Evolutionary conservation across 768 basidiomycete genomes (phyloP), one percentile per base, ranked within the genome.

Genomic region (Suillus ampliporus): DNA sequence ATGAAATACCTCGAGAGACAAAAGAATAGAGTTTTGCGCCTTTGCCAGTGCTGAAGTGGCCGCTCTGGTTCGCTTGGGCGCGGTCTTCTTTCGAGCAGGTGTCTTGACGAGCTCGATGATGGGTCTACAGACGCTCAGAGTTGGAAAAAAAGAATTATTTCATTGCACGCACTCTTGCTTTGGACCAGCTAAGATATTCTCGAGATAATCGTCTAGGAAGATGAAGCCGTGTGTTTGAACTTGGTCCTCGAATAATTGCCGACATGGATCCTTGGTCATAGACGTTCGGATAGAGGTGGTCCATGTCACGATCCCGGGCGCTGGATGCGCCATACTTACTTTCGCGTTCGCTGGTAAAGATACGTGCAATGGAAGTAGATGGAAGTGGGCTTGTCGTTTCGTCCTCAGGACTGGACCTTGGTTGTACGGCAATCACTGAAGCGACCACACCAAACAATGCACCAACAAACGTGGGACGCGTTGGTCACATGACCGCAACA

Each of bases 71-170:
- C 82, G 84, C 67, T 81, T 84, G 4, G 78, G 77, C 15, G 82
- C 74, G 53, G 79, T 81, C 76, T 84, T 91, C 74, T 85, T 91
- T 48, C 91, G 84, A 35, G 90, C 88, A 15, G 92, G 92, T 1
- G 93, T 94, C 77, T 94, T 94, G 3, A 94, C 86, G 19, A 94
- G 82, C 58, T 94, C 91, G 46, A 92, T 87, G 17, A 94, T 83
- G 9, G 86, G 84, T 52, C 92, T 93, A 65, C 17, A 44, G 0
- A 15, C 14, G 47, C 21, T 59, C 26, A 60, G 67, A 23, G 63
- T 56, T 17, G 56, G n/a, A n/a, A 56, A 31, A 26, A 38, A 31
- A 21, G 38, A 8, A 35, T 2, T 34, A 56, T 23, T n/a, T 17
- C 65, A 41, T 26, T 23, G 52, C 5, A 61, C 84, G 53, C 68